phyloP scores from a whole-genome alignment of 768 basidiomycete genomes.

The Lactarius sanguifluus region DNA sequence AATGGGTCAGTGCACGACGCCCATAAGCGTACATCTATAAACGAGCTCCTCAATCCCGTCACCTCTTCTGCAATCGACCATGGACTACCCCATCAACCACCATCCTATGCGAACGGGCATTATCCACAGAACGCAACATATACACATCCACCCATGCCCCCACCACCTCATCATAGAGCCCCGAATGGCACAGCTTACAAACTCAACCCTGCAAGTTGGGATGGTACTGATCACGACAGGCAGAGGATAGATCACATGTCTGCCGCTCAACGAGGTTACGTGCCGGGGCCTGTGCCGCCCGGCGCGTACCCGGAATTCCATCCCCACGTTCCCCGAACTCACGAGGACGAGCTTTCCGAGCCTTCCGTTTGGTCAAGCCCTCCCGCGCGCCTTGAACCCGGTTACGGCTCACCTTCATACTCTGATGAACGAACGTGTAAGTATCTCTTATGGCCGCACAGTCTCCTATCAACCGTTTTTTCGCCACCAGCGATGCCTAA shows the following conservation, averaged over 20 bases:
- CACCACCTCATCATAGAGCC: constrained; percentile 19
- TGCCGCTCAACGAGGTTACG: constrained; percentile 19
- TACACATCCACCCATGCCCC: constrained; percentile 28
- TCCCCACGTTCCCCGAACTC: constrained; percentile 24
- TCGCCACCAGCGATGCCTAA: constrained; percentile 24
- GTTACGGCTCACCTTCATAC: constrained; percentile 50
- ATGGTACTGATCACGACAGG: constrained; percentile 40
- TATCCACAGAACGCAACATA: constrained; percentile 24
- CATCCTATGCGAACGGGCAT: constrained; percentile 16
- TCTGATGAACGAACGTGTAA: constrained; percentile 60
- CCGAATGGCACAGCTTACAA: constrained; percentile 41
- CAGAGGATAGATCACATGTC: constrained; percentile 25
- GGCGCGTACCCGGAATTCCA: constrained; percentile 33
- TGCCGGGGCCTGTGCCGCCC: constrained; percentile 13
- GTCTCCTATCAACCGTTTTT: constrained; percentile 22
- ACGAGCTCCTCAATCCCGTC: constrained; percentile 51
- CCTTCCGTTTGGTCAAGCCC: constrained; percentile 36
- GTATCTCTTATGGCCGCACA: constrained; percentile 29
- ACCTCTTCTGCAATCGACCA: constrained; percentile 35
- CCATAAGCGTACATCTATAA: constrained; percentile 52
- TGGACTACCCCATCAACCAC: constrained; percentile 33
- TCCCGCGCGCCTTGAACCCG: constrained; percentile 36
- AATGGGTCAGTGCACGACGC: constrained; percentile 46
- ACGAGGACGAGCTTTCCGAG: constrained; percentile 33
- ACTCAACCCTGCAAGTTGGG: constrained; percentile 66